These are phyloP conservation scores for Termitomyces bulborhizus DNA, from an alignment of 768 basidiomycete species.

Conservation along the genomic window DNA sequence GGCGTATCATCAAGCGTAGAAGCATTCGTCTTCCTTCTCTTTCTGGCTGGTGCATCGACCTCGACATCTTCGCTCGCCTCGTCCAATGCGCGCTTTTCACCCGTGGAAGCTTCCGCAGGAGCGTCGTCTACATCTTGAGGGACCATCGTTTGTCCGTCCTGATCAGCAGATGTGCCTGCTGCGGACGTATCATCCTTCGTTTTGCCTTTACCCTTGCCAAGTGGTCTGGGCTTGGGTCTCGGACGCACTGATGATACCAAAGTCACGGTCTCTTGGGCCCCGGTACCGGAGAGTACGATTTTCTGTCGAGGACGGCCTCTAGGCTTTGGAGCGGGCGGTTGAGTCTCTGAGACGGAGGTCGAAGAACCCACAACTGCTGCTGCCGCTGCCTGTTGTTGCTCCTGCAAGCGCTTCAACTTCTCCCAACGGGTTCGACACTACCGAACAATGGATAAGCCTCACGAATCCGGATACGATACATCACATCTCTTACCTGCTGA, in stretches of 20 bases:
- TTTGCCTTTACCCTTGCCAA: constrained; percentile 18
- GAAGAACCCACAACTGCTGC: constrained; percentile 8
- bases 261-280: neutral
- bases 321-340: neutral
- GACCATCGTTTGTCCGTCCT: neutral
- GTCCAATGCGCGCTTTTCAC: neutral
- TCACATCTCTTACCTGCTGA: constrained; percentile 32
- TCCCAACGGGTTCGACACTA: constrained; percentile 50
- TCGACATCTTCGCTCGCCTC: neutral
- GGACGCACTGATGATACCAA: constrained; percentile 3
- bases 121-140: neutral
- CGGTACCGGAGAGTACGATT: neutral
- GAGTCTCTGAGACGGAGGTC: neutral
- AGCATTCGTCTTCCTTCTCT: constrained; percentile 4
- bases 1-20: neutral
- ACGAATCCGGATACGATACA: neutral
- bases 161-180: neutral
- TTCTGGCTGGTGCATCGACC: constrained; percentile 4
- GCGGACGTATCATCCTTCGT: constrained; percentile 1
- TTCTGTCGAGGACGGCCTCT: constrained; percentile 7
- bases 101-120: neutral
- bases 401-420: constrained; percentile 23
- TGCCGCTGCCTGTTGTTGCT: constrained; percentile 1
- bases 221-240: constrained; percentile 17
- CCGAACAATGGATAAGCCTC: neutral